Evolutionary conservation across 2,329 filamentous ascomycete species (phyloP), one percentile per base, ranked within the genome.

Genomic region (Ustulina deusta): DNA sequence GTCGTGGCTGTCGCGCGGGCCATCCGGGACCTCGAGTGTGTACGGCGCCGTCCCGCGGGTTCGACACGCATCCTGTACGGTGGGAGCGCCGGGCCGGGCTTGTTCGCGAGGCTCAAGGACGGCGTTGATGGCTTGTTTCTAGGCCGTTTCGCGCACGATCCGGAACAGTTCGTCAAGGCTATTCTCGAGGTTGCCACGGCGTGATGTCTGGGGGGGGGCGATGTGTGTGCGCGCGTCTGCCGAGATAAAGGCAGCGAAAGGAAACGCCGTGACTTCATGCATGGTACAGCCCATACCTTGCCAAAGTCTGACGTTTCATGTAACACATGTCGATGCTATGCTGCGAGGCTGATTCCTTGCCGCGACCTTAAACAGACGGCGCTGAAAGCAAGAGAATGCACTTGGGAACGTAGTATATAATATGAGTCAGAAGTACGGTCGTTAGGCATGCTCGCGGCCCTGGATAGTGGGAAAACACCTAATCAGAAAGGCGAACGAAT

Each of bases 81-180:
- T 0, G 93, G 93, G 1, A 94, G 91, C 77, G 93, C 93, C 11
- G 92, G 93, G 0, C 92, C 92, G 1, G 93, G 93, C 0, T 83
- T 94, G 54, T 97, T 91, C 80, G 84, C 83, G 72, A 86, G 85
- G 72, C 81, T 96, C 69, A 88, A 86, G 63, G 85, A 87, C 27
- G 90, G 88, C 0, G 88, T 95, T 13, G 93, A 97, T 80, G 93
- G 93, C 0, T 82, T 96, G 79, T 96, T 96, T 74, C 78, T 97
- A 64, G 93, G 93, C 0, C 82, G 93, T 32, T 97, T 96, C 78
- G 93, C 89, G 13, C 93, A 97, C 80, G 89, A 95, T 75, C 85
- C 92, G 9, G 85, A 86, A 40, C 90, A 90, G 60, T 89, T 97
- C 72, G 85, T 87, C 68, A 88, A 88, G 80, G 92, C 93, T 5